A percentile compares a stretch with the other conserved stretches of the same genome.
Conservation (phyloP, 306 rosid species). For the Cicer pinnatifidum region DNA sequence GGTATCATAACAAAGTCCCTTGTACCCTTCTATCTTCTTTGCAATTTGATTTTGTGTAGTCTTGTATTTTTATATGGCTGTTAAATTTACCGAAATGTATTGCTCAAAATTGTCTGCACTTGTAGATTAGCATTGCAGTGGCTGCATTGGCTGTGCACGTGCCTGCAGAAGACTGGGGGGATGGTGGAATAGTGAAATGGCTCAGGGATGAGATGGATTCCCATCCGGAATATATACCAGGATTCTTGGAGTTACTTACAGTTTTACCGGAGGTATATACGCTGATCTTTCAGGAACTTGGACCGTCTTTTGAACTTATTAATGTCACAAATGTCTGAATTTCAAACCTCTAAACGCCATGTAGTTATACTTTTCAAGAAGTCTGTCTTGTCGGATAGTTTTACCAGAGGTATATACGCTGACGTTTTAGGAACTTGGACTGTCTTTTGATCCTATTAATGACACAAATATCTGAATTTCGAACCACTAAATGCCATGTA, state of each 20-base stretch:
- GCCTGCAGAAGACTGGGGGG: conserved; percentile 98
- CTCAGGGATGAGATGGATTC: conserved; percentile 95
- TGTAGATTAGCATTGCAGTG: conserved; percentile 97
- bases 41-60: neutral
- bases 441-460: conserved; percentile 28
- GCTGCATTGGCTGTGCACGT: conserved; percentile 99
- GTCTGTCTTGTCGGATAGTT: conserved; percentile 44
- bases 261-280: conserved; percentile 92
- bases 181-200: conserved; percentile 97
- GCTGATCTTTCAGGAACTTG: conserved; percentile 29
- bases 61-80: conserved; percentile 24
- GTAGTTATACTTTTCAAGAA: conserved; percentile 22
- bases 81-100: conserved; percentile 14
- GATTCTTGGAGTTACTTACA: conserved; percentile 95
- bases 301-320: conserved; percentile 28
- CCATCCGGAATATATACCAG: conserved; percentile 95
- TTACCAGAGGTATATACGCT: conserved; percentile 80
- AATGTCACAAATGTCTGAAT: conserved; percentile 28
- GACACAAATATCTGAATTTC: conserved; percentile 27
- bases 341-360: conserved; percentile 28
- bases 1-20: conserved; percentile 55
- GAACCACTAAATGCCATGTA: conserved; percentile 21
- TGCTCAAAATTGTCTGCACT: conserved; percentile 47
- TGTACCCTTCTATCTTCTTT: conserved; percentile 25
- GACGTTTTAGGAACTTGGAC: conserved; percentile 27